A percentile compares a stretch with the other conserved stretches of the same genome.
These are phyloP conservation scores for Nannizziopsis arthrosporioides DNA, from an alignment of 2,329 filamentous ascomycete genomes.

Conservation along the genomic window DNA sequence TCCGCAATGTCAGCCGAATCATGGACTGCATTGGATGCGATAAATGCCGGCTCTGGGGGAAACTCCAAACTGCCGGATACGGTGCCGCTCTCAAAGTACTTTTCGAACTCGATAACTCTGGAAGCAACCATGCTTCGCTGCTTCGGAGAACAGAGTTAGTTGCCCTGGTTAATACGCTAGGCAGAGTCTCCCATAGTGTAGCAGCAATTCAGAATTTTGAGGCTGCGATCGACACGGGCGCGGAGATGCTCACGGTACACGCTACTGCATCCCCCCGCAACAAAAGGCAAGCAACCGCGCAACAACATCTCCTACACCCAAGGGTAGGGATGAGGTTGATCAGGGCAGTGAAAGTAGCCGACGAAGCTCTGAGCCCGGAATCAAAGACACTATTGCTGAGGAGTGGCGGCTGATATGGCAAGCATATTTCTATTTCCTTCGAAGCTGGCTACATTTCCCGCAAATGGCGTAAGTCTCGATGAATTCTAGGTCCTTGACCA, in stretches of 20 bases:
- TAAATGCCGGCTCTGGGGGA: conserved; percentile 96
- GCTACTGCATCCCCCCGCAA: background rate
- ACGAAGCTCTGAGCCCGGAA: conserved; percentile 23
- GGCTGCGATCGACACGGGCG: conserved; percentile 31
- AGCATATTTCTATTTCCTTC: conserved; percentile 55
- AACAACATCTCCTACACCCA: background rate
- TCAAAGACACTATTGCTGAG: conserved; percentile 48
- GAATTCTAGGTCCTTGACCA: background rate
- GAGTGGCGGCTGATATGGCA: conserved; percentile 55
- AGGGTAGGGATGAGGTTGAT: conserved; percentile 23
- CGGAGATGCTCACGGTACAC: conserved; percentile 16
- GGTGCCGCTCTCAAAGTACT: conserved; percentile 90
- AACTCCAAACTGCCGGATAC: conserved; percentile 88
- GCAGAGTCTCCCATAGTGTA: conserved; percentile 71
- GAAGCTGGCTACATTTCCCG: conserved; percentile 59
- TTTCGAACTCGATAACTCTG: conserved; percentile 74
- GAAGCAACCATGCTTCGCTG: conserved; percentile 52
- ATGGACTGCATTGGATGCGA: conserved; percentile 99
- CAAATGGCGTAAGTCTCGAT: conserved; percentile 52
- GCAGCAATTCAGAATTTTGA: conserved; percentile 63
- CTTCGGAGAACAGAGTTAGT: conserved; percentile 86
- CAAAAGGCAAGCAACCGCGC: background rate
- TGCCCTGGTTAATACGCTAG: conserved; percentile 86
- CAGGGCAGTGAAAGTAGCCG: conserved; percentile 28
- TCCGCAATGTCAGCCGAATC: conserved; percentile 87